These are phyloP conservation scores for Sarocladium strictum DNA, from an alignment of 2,329 filamentous ascomycete species.

Conservation along the genomic window DNA sequence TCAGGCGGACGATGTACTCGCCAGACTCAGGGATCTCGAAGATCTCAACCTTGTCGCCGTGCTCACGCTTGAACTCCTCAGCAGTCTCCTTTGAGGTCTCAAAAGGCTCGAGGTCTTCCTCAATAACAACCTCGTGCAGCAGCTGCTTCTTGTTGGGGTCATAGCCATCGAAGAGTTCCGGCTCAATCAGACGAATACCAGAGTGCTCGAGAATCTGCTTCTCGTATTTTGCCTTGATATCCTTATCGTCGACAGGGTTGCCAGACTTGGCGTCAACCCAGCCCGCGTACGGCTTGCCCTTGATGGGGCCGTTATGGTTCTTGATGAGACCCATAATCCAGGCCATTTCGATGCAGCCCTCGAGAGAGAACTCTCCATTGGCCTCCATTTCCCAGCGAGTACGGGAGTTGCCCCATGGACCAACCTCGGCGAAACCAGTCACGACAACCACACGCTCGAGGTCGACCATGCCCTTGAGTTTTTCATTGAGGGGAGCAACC, in stretches of 20 bases:
- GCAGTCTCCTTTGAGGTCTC: slow-evolving; percentile 96
- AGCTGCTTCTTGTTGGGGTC: slow-evolving; percentile 98
- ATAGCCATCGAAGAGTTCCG: slow-evolving; percentile 93
- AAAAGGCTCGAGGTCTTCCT: slow-evolving; percentile 95
- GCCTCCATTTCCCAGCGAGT: slow-evolving; percentile 99
- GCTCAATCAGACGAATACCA: slow-evolving; percentile 95
- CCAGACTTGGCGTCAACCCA: slow-evolving; percentile 94
- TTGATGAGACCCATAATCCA: slow-evolving; percentile 99
- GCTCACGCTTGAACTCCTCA: slow-evolving; percentile 93
- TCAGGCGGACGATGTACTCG: slow-evolving; percentile 89
- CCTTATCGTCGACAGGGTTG: slow-evolving; percentile 96
- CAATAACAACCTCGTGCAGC: slow-evolving; percentile 93
- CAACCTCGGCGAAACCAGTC: slow-evolving; percentile 91
- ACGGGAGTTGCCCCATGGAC: slow-evolving; percentile 96
- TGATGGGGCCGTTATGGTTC: slow-evolving; percentile 93
- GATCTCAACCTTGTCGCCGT: slow-evolving; percentile 95
- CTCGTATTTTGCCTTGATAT: slow-evolving; percentile 96
- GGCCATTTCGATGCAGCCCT: slow-evolving; percentile 98
- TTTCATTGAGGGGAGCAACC: slow-evolving; percentile 78
- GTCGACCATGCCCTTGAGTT: slow-evolving; percentile 96
- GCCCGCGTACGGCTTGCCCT: slow-evolving; percentile 92
- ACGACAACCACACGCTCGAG: slow-evolving; percentile 97
- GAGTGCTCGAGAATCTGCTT: slow-evolving; percentile 94
- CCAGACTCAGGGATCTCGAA: slow-evolving; percentile 92
- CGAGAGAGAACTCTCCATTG: slow-evolving; percentile 90